Evolutionary conservation across 805 yeast species (phyloP), one percentile per base, ranked within the genome.

Genomic region (Nakazawaea holstii): DNA sequence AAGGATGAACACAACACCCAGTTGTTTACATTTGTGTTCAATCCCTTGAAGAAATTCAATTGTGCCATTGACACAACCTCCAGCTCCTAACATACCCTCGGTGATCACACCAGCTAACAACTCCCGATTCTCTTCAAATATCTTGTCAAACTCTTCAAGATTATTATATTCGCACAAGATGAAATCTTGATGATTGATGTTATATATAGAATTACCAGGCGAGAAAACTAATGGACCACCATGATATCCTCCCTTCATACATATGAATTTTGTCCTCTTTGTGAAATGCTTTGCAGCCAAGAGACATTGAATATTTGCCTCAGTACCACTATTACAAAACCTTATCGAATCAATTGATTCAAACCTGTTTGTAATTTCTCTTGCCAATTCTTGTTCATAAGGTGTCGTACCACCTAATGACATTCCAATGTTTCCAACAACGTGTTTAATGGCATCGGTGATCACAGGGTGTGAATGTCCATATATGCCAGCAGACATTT

Each of bases 291-390:
- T 45, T 26, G 54, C 54, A n/a, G 46, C 51, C 3, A 46, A 24
- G n/a, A 52, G 24, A n/a, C 39, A 35, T 31, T 52, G 51, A 10
- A 52, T 14, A 31, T 49, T 52, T 42, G 46, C 51, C 30, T 52
- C 54, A 4, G 54, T 52, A 11, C 54, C 54, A 26, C 53, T 49
- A 28, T 52, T 52, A 39, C 54, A 52, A 33, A 52, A 52, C 27
- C 54, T 14, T 11, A 52, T 17, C 17, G 27, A 43, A 11, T 46
- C 52, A 2, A 49, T 32, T 8, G 41, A 13, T 2, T 45, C 42
- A 38, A 49, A 52, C 13, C 54, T 26, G 7, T 29, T 30, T n/a
- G 39, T 36, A 33, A 52, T 43, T 27, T 49, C 51, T 7, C 9
- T 27, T 7, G 49, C 52, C 27, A 52, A 32, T 5, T 36, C 9